These are phyloP conservation scores for Inonotus hispidus DNA, from an alignment of 1,284 basidiomycete genomes.

Conservation along the genomic window DNA sequence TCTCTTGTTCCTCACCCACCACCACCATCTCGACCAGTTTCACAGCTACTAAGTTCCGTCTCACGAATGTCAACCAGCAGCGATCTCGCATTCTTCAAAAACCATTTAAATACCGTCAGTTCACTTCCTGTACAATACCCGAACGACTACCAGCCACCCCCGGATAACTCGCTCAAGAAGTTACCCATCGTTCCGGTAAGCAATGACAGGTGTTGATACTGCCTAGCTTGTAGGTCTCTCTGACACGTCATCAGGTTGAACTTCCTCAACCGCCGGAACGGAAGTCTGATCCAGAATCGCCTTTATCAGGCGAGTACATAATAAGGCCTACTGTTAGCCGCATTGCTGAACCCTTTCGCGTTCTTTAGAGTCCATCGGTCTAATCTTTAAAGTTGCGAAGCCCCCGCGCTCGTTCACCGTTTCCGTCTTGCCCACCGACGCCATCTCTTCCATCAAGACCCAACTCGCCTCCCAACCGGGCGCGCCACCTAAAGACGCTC, in stretches of 20 bases:
- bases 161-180: constrained; percentile 63
- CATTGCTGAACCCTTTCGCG: neutral
- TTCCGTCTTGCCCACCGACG: constrained; percentile 64
- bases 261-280: constrained; percentile 54
- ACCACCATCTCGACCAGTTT: neutral
- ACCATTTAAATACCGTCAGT: constrained; percentile 63
- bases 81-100: constrained; percentile 67
- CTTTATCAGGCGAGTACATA: constrained; percentile 30
- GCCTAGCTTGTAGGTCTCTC: neutral
- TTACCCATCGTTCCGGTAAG: constrained; percentile 69
- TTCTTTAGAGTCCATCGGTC: constrained; percentile 46
- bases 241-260: constrained; percentile 38
- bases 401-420: constrained; percentile 75
- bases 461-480: constrained; percentile 57
- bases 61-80: constrained; percentile 55
- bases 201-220: constrained; percentile 19
- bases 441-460: constrained; percentile 73
- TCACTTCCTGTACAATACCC: constrained; percentile 64
- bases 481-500: constrained; percentile 67
- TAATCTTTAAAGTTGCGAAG: constrained; percentile 87
- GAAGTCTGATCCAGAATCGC: constrained; percentile 31
- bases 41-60: neutral
- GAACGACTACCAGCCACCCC: constrained; percentile 74
- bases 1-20: neutral
- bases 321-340: neutral